Conservation (phyloP, 805 yeast genomes). For the Ogataea philodendri region DNA sequence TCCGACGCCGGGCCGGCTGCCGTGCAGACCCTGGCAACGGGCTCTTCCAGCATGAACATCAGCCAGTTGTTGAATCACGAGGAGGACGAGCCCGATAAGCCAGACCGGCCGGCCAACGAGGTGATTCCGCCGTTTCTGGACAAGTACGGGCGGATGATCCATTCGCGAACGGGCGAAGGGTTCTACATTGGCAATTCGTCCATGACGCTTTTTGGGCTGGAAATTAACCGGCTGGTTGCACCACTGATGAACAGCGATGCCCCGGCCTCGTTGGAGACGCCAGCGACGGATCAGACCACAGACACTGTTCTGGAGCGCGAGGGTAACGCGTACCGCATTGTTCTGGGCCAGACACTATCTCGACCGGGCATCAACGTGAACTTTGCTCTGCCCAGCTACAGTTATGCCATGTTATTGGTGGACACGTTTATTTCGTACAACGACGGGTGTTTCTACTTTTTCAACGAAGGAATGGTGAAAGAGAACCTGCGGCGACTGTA, state of each 20-base stretch:
- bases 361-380: conserved; percentile 68
- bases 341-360: conserved; percentile 64
- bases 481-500: conserved; percentile 62
- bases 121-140: conserved; percentile 71
- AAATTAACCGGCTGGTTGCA: conserved; percentile 53
- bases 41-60: conserved; percentile 3
- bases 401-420: conserved; percentile 70
- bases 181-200: conserved; percentile 80
- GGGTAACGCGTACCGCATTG: conserved; percentile 72
- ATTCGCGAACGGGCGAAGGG: conserved; percentile 72
- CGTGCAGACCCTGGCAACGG: no score
- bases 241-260: conserved; percentile 20
- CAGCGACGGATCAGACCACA: conserved; percentile 5
- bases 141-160: conserved; percentile 66
- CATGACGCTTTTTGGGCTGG: conserved; percentile 77
- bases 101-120: conserved; percentile 36
- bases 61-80: conserved; percentile 8
- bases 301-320: conserved; percentile 69
- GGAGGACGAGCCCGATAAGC: neutral
- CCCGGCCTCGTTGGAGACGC: neutral
- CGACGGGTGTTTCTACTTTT: conserved; percentile 82
- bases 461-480: conserved; percentile 77
- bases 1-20: no score
- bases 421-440: conserved; percentile 77
- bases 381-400: conserved; percentile 71